A percentile compares a stretch with the other conserved stretches of the same genome.
Evolutionary conservation across 768 basidiomycete species (phyloP).

Genomic region (Kwoniella newhampshirensis): DNA sequence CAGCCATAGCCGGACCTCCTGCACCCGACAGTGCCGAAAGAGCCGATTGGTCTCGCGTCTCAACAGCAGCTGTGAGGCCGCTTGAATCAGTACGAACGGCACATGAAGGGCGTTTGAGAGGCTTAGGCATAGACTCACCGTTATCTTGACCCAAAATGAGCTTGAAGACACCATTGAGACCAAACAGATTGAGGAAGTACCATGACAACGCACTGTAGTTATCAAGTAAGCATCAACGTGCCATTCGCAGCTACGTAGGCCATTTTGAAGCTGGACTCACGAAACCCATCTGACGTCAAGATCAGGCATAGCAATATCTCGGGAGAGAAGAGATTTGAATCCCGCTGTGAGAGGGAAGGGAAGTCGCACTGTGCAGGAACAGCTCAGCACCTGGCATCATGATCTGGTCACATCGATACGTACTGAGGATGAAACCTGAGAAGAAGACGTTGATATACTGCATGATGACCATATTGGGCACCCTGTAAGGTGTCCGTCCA

Average conservation of each 20-base stretch:
- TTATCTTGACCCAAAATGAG: constrained; percentile 88
- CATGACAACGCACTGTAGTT: constrained; percentile 68
- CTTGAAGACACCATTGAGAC: constrained; percentile 90
- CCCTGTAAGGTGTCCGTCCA: constrained; percentile 27
- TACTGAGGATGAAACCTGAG: constrained; percentile 95
- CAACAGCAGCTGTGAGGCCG: constrained; percentile 66
- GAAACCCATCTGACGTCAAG: constrained; percentile 99
- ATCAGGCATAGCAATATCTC: constrained; percentile 89
- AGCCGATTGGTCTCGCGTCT: constrained; percentile 68
- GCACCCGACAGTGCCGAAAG: constrained; percentile 50
- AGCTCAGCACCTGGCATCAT: neutral
- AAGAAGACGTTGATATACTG: constrained; percentile 99
- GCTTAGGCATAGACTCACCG: constrained; percentile 58
- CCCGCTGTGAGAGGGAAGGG: constrained; percentile 95
- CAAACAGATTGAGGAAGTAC: constrained; percentile 99
- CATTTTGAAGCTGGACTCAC: constrained; percentile 53
- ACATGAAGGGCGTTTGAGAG: neutral
- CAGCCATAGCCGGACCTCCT: constrained; percentile 41
- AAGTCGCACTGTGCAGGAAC: constrained; percentile 53
- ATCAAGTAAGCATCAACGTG: constrained; percentile 3
- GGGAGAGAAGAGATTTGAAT: constrained; percentile 96
- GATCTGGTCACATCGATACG: constrained; percentile 52
- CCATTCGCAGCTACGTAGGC: neutral
- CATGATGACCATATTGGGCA: constrained; percentile 89
- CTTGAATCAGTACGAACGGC: constrained; percentile 1